A percentile compares a stretch with the other conserved stretches of the same genome.
These are phyloP conservation scores for Cladorrhinum samala DNA, from an alignment of 495 filamentous ascomycete genomes.

Conservation along the genomic window DNA sequence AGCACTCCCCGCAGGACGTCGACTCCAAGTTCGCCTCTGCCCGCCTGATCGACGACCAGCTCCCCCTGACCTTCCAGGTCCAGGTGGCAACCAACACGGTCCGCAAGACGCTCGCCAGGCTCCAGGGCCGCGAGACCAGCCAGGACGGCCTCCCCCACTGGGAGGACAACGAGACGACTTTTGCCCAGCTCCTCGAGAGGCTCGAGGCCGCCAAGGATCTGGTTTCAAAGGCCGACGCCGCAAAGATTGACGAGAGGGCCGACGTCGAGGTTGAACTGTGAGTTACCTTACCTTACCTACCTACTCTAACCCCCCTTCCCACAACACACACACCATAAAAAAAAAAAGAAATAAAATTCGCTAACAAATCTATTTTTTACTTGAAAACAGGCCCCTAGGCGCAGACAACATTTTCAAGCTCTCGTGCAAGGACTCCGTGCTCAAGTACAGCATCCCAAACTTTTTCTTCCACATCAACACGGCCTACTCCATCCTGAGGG, in stretches of 20 bases:
- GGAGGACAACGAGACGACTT: conserved; percentile 8
- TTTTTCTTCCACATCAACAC: conserved; percentile 54
- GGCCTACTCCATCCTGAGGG: conserved; percentile 50
- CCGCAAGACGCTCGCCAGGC: conserved; percentile 35
- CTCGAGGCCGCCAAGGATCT: conserved; percentile 14
- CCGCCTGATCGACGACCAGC: conserved; percentile 42
- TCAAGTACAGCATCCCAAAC: conserved; percentile 43
- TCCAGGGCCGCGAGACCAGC: conserved; percentile 27
- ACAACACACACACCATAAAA: too few relatives aligned
- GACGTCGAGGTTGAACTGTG: conserved; percentile 23
- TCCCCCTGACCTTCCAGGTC: conserved; percentile 42
- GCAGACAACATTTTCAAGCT: background rate
- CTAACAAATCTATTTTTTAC: too few relatives aligned
- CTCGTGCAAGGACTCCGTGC: conserved; percentile 20
- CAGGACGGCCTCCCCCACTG: conserved; percentile 17
- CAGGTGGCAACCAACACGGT: conserved; percentile 27
- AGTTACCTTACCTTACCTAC: too few relatives aligned
- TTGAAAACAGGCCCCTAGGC: too few relatives aligned
- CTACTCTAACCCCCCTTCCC: too few relatives aligned
- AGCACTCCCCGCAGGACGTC: conserved; percentile 24
- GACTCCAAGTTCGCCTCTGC: conserved; percentile 16
- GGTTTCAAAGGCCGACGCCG: conserved; percentile 31
- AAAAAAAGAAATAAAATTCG: too few relatives aligned
- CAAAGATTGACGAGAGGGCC: conserved; percentile 27
- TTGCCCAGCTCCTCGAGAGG: conserved; percentile 9